Evolutionary conservation across 371 early-diverging fungal genomes (phyloP).

Genomic region (Phascolomyces articulosus): DNA sequence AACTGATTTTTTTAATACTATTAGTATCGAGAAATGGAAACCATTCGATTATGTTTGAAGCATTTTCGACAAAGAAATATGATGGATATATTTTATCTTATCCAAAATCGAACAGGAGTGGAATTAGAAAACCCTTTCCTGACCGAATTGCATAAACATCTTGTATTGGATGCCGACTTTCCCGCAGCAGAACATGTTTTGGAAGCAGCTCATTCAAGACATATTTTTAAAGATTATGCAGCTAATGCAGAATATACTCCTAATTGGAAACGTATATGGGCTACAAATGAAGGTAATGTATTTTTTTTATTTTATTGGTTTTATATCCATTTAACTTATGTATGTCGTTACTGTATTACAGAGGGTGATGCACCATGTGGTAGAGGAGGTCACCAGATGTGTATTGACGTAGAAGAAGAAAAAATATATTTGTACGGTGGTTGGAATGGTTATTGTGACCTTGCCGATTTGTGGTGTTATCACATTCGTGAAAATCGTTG

Average conservation of each 20-base stretch:
- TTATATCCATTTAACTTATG: not conserved
- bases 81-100: slow-evolving; percentile 68
- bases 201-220: slow-evolving; percentile 50
- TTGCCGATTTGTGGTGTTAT: slow-evolving; percentile 93
- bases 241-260: slow-evolving; percentile 68
- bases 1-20: too few relatives aligned
- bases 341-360: not conserved
- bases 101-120: slow-evolving; percentile 66
- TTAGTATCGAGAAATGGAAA: slow-evolving; percentile 78
- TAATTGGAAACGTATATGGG: slow-evolving; percentile 67
- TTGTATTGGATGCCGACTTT: slow-evolving; percentile 79
- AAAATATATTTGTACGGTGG: slow-evolving; percentile 94
- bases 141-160: slow-evolving; percentile 67
- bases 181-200: slow-evolving; percentile 72
- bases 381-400: slow-evolving; percentile 98
- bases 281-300: slow-evolving; percentile 30
- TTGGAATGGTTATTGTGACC: slow-evolving; percentile 90
- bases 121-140: slow-evolving; percentile 82
- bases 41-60: slow-evolving; percentile 84
- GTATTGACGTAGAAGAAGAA: slow-evolving; percentile 76
- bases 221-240: slow-evolving; percentile 77
- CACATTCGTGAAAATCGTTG: slow-evolving; percentile 65
- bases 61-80: slow-evolving; percentile 86
- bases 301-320: not conserved
- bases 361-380: slow-evolving; percentile 50